phyloP scores from a whole-genome alignment of 805 yeast species.

The Starmera caribaea region DNA sequence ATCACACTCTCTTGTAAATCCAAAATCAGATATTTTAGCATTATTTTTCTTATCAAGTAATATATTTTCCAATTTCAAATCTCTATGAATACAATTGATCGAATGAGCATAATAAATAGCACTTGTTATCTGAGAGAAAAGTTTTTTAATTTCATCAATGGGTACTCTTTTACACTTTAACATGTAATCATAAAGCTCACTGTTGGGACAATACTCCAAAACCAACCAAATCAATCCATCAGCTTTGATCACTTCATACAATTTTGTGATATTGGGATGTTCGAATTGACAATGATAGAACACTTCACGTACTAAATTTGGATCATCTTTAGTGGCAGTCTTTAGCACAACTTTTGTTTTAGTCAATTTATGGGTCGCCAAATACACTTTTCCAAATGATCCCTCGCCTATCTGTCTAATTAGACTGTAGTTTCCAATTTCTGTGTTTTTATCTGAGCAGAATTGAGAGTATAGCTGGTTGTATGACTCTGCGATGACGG shows the following conservation, averaged over 20 bases:
- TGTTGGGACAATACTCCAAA: slow-evolving; percentile 81
- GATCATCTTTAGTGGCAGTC: slow-evolving; percentile 67
- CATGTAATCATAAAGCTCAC: slow-evolving; percentile 63
- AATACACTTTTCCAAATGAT: slow-evolving; percentile 82
- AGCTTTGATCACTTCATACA: slow-evolving; percentile 79
- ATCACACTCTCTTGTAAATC: slow-evolving; percentile 76
- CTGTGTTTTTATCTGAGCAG: slow-evolving; percentile 37
- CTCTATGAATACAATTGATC: slow-evolving; percentile 74
- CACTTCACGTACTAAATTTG: slow-evolving; percentile 83
- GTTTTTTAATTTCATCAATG: slow-evolving; percentile 35
- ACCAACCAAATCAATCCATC: slow-evolving; percentile 80
- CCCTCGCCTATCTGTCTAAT: slow-evolving; percentile 80
- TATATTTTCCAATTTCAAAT: slow-evolving; percentile 74
- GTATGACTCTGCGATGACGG: slow-evolving; percentile 49
- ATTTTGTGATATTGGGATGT: slow-evolving; percentile 74
- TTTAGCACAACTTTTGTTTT: slow-evolving; percentile 77
- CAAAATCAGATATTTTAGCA: slow-evolving; percentile 84
- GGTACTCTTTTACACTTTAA: slow-evolving; percentile 42
- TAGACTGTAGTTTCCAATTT: slow-evolving; percentile 76
- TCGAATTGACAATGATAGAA: slow-evolving; percentile 78
- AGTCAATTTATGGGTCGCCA: slow-evolving; percentile 72
- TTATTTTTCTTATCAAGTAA: slow-evolving; percentile 45
- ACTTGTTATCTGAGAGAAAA: slow-evolving; percentile 55
- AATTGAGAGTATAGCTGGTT: slow-evolving; percentile 45
- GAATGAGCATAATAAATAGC: slow-evolving; percentile 66